Evolutionary conservation across 2,329 filamentous ascomycete genomes (phyloP), one percentile per base, ranked within the genome.

Genomic region (Paraphoma chrysanthemicola): DNA sequence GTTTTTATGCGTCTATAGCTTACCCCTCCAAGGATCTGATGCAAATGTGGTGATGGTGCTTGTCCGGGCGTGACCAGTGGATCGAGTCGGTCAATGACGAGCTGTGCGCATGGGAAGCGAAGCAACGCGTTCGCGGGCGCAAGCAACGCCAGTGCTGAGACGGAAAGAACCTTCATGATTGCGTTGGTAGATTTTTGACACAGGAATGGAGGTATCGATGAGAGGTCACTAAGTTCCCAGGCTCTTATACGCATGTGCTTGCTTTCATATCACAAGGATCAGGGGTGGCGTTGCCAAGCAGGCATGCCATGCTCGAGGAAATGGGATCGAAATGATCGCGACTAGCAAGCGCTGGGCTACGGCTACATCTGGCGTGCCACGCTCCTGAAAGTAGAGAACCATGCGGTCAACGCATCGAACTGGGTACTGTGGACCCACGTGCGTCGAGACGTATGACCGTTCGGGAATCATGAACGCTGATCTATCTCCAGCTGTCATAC

Each of bases 1-100:
- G 23, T 12, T 8, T 10, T 1, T 1, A 8, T 30, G 14, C 11
- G 1, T 42, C 6, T 6, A 36, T 1, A 18, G 45, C 56, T 36
- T 44, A 64, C 61, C 16, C 64, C 66, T 48, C 65, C 67, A 1
- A 70, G 14, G 16, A 71, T 66, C 44, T 71, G 67, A 53, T 70
- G 68, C 4, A 69, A 33, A 54, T 71, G 67, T 2, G 67, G 66
- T 4, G 67, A 68, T 9, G 68, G 68, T 17, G 58, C 57, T 28
- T 53, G 50, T 5, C 67, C 67, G 2, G 68, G 68, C 6, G 61
- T 67, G 16, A 70, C 67, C 42, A 71, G 45, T 5, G 68, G 68
- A 41, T 71, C 68, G 6, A 69, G 45, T 2, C 66, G 55, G 30
- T 70, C 63, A 16, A 65, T 66, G 23, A 67, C 63, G 8, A 71